A percentile compares a stretch with the other conserved stretches of the same genome.
phyloP scores from a whole-genome alignment of 768 basidiomycete genomes.

The Trametes cinnabarina region DNA sequence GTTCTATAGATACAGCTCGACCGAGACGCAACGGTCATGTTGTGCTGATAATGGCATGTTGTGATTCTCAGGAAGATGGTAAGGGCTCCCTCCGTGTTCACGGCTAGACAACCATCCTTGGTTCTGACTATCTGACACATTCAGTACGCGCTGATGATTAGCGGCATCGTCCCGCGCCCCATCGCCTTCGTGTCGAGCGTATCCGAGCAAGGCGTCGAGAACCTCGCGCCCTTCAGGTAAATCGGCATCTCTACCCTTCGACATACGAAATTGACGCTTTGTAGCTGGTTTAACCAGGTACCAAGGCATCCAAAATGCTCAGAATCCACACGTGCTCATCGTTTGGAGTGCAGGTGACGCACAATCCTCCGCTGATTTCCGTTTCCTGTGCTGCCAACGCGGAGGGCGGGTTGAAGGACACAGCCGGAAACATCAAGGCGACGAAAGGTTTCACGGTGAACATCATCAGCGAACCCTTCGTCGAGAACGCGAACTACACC shows the following conservation, averaged over 20 bases:
- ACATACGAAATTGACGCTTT: background rate
- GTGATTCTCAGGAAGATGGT: slow-evolving; percentile 18
- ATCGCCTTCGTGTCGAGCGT: slow-evolving; percentile 44
- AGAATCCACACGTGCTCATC: background rate
- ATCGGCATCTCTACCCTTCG: background rate
- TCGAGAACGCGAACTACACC: slow-evolving; percentile 39
- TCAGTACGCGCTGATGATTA: slow-evolving; percentile 37
- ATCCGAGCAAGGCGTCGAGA: slow-evolving; percentile 32
- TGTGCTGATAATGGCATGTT: background rate
- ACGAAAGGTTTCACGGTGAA: slow-evolving; percentile 53
- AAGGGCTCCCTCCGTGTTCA: background rate
- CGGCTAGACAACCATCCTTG: background rate
- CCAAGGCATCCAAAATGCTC: background rate
- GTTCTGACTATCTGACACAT: background rate
- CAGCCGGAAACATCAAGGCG: slow-evolving; percentile 43
- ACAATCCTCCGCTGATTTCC: slow-evolving; percentile 44
- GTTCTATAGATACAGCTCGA: background rate
- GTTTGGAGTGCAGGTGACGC: slow-evolving; percentile 23
- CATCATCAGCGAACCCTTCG: slow-evolving; percentile 53
- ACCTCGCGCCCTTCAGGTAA: slow-evolving; percentile 45
- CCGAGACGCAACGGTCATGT: background rate
- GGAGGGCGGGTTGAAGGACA: slow-evolving; percentile 38
- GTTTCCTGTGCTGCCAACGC: slow-evolving; percentile 35
- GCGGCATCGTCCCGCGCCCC: slow-evolving; percentile 42
- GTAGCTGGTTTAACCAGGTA: slow-evolving; percentile 26